Base-by-base conservation (phyloP, 768 basidiomycete genomes). In the Phylloporus sp. region DNA sequence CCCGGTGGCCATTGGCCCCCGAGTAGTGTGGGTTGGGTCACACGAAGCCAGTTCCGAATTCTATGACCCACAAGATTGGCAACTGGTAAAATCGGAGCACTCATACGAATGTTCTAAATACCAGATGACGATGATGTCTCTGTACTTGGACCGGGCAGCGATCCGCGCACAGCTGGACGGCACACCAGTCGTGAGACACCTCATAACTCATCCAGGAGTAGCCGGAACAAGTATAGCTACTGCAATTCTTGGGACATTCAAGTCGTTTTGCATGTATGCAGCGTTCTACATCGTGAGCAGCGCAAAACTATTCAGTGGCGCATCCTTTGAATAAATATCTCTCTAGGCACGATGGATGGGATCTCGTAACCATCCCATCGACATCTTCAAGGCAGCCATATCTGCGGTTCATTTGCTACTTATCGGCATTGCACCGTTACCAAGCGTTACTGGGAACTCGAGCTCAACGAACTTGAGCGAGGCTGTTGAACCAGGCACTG, bases 21-120 rank as follows among this genome's bases (percentile, higher is more conserved):
- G 88, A 27, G 78, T 91, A 6, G 64, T 91, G 13, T 93, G 90
- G 90, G 80, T 79, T 49, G 86, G 88, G 5, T 90, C 89, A 6
- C 58, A 84, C 7, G 83, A 84, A 64, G 76, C 81, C 1, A 69
- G 67, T 7, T 74, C 81, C 0, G 54, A 64, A 15, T 76, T 66
- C 49, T 86, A 80, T 52, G 74, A 83, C 45, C 59, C 72, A 0
- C 72, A 77, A 23, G 90, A 93, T 63, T 84, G 82, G 81, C 90
- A 92, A 58, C 71, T 85, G 31, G 65, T 74, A 35, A 71, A 76
- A 38, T 80, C 81, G 8, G 60, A 65, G 17, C 74, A 79, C 47
- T 79, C 86, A 1, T 93, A 91, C 58, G 77, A 86, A 56, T 71
- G 68, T 31, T 73, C 79, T 10, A 92, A 92, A 63, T 90, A 85